A percentile compares a stretch with the other conserved stretches of the same genome.
phyloP scores from a whole-genome alignment of 164 flowering plant genomes.

The Piper betle region DNA sequence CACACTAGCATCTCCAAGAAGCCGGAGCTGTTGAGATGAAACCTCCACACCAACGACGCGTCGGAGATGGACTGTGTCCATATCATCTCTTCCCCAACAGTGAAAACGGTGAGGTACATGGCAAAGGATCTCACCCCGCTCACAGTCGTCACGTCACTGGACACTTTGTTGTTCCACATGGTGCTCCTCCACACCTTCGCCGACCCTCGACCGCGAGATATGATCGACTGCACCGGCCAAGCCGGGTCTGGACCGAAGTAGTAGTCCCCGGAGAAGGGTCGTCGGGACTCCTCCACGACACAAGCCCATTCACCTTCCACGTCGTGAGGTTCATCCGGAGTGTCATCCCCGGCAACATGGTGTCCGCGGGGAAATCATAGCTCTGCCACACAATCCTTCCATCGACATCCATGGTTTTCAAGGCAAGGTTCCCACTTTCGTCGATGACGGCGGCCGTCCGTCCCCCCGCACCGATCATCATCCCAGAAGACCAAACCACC shows the following conservation, averaged over 20 bases:
- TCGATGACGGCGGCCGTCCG: constrained; percentile 9
- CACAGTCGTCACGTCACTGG: not conserved
- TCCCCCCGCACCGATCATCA: not conserved
- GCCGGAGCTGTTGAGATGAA: not conserved
- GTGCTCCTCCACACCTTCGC: not conserved
- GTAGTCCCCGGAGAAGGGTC: constrained; percentile 7
- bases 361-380: not conserved
- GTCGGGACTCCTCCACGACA: constrained; percentile 4
- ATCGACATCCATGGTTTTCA: constrained; percentile 6
- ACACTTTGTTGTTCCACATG: not conserved
- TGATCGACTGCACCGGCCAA: not conserved
- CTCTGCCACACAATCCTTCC: not conserved
- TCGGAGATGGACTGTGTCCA: not conserved
- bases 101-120: constrained; percentile 5
- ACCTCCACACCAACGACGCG: not conserved
- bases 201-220: not conserved
- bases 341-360: constrained; percentile 3
- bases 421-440: constrained; percentile 20
- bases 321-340: not conserved
- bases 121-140: not conserved
- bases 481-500: constrained; percentile 17
- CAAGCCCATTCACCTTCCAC: not conserved
- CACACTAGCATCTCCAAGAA: not conserved
- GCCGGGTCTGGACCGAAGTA: not conserved
- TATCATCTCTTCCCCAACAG: not conserved